Conservation (phyloP, 352 stramenopile species). For the Phytophthora constricta region DNA sequence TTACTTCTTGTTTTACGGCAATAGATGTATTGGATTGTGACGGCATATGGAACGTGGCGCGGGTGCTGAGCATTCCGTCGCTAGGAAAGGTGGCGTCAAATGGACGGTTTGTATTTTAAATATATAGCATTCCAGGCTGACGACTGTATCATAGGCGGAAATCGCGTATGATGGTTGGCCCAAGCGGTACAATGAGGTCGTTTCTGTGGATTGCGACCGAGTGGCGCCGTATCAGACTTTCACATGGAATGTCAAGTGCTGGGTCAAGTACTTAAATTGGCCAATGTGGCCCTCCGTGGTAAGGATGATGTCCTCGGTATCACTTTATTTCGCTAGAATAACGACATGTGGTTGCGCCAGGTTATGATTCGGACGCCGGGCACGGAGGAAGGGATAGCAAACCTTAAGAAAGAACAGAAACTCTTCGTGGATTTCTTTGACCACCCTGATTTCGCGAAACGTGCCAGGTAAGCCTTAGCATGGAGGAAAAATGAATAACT, state of each 20-base stretch:
- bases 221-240: slow-evolving; percentile 81
- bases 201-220: slow-evolving; percentile 58
- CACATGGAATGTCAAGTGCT: slow-evolving; percentile 82
- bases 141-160: slow-evolving; percentile 47
- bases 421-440: slow-evolving; percentile 73
- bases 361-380: slow-evolving; percentile 70
- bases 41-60: slow-evolving; percentile 74
- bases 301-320: neutral
- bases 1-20: neutral
- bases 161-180: slow-evolving; percentile 78
- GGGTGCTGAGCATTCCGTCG: slow-evolving; percentile 44
- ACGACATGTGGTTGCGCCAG: slow-evolving; percentile 32
- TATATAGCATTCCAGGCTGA: neutral
- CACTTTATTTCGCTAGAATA: neutral
- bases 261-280: slow-evolving; percentile 85
- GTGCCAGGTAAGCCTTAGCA: slow-evolving; percentile 36
- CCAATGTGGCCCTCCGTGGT: slow-evolving; percentile 77
- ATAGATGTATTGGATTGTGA: slow-evolving; percentile 70
- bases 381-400: slow-evolving; percentile 40
- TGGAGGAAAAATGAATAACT: neutral
- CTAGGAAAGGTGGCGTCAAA: slow-evolving; percentile 33
- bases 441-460: slow-evolving; percentile 43
- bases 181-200: slow-evolving; percentile 62
- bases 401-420: slow-evolving; percentile 46
- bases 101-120: neutral